phyloP scores from a whole-genome alignment of 2,329 filamentous ascomycete species.

The Clonostachys rosea region DNA sequence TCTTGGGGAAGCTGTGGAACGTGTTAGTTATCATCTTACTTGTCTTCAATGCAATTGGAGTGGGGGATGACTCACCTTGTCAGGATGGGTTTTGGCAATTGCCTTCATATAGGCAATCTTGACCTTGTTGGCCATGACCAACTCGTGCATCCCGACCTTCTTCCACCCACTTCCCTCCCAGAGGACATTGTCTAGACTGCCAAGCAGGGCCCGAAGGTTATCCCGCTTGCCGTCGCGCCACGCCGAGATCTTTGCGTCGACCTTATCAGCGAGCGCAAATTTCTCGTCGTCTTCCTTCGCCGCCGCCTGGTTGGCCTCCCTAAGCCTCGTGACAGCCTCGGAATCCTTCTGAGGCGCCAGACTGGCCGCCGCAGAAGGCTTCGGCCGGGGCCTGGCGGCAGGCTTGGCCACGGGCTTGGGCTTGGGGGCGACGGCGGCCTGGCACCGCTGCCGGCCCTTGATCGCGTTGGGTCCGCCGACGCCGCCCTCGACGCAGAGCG shows the following conservation, averaged over 20 bases:
- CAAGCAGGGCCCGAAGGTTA: conserved; percentile 82
- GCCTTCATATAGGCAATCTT: conserved; percentile 99
- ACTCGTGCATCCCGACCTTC: conserved; percentile 88
- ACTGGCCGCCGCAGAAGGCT: conserved; percentile 30
- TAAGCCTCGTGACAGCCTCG: conserved; percentile 77
- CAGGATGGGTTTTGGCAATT: conserved; percentile 96
- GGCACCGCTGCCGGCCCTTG: conserved; percentile 83
- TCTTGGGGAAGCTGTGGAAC: conserved; percentile 53
- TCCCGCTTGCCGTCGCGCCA: conserved; percentile 94
- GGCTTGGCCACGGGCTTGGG: conserved; percentile 41
- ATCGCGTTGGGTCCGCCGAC: conserved; percentile 82
- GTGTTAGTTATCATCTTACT: conserved; percentile 1
- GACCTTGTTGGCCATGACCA: conserved; percentile 90
- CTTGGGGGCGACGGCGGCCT: conserved; percentile 76
- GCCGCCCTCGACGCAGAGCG: conserved; percentile 74
- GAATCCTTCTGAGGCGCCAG: conserved; percentile 47
- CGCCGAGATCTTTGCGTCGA: conserved; percentile 71
- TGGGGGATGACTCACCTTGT: conserved; percentile 70
- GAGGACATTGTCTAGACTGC: conserved; percentile 81
- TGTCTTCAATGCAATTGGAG: neutral
- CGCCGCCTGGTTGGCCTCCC: conserved; percentile 79
- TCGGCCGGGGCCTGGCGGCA: conserved; percentile 38
- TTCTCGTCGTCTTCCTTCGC: conserved; percentile 89
- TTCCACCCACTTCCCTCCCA: conserved; percentile 96
- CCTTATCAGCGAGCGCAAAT: conserved; percentile 79